Percentiles rank a stretch among this genome's conserved stretches.
Conservation (phyloP, 2,329 filamentous ascomycete genomes). For the Chrysosporium queenslandicum region DNA sequence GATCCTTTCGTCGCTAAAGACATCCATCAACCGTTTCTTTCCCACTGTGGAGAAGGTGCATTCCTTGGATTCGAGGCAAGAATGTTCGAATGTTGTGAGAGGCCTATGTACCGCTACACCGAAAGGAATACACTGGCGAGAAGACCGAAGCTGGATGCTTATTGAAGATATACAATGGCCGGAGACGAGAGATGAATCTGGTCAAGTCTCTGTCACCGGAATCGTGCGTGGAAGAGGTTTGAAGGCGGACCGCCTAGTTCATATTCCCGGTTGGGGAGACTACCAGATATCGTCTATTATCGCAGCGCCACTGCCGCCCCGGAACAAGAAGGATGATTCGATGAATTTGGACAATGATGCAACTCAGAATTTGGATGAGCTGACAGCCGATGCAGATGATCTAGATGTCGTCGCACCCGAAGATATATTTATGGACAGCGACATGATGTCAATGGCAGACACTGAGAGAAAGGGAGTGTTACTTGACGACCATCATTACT, state of each 20-base stretch:
- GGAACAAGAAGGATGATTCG: conserved; percentile 46
- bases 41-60: conserved; percentile 85
- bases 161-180: conserved; percentile 72
- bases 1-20: conserved; percentile 72
- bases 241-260: conserved; percentile 81
- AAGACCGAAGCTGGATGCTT: conserved; percentile 91
- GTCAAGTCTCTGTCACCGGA: conserved; percentile 67
- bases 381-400: conserved; percentile 72
- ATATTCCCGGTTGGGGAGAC: conserved; percentile 87
- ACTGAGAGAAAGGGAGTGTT: conserved; percentile 72
- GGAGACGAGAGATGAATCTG: conserved; percentile 39
- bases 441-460: conserved; percentile 43
- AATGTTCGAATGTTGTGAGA: conserved; percentile 81
- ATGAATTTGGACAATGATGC: conserved; percentile 59
- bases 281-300: conserved; percentile 87
- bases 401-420: conserved; percentile 77
- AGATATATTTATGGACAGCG: conserved; percentile 67
- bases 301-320: conserved; percentile 56
- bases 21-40: conserved; percentile 90
- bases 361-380: conserved; percentile 53
- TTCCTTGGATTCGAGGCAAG: conserved; percentile 76
- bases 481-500: conserved; percentile 95
- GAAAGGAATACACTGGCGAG: conserved; percentile 90
- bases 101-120: conserved; percentile 85
- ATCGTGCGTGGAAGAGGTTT: conserved; percentile 75